phyloP scores from a whole-genome alignment of 1,284 basidiomycete species.

The Rhodotorula mucilaginosa region DNA sequence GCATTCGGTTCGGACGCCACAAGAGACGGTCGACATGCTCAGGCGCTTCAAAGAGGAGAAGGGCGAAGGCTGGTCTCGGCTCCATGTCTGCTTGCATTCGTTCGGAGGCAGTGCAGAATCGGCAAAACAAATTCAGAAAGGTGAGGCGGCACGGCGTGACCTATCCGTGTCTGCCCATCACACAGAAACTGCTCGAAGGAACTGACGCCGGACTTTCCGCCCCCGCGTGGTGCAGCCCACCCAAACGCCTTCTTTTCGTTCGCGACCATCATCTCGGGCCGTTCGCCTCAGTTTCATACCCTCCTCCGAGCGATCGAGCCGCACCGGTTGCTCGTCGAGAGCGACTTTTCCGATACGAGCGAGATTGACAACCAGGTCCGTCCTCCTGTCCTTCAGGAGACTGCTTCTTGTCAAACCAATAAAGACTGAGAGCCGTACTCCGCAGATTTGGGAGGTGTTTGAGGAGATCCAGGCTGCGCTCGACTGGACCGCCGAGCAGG shows the following conservation, averaged over 20 bases:
- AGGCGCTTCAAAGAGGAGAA: conserved; percentile 15
- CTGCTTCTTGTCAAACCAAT: background rate
- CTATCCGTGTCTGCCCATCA: too few species aligned
- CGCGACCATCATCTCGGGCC: conserved; percentile 70
- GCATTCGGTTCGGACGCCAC: conserved; percentile 71
- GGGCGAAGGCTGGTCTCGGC: conserved; percentile 11
- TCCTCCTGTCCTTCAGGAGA: background rate
- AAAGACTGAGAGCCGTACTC: background rate
- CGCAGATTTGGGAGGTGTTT: conserved; percentile 42
- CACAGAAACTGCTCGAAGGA: too few species aligned
- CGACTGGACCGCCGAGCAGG: conserved; percentile 26
- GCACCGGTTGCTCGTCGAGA: conserved; percentile 69
- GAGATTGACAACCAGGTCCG: conserved; percentile 33
- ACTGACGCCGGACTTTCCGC: too few species aligned
- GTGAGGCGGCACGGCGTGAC: conserved; percentile 3
- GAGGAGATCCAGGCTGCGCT: conserved; percentile 38
- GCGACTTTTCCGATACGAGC: conserved; percentile 54
- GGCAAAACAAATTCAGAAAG: conserved; percentile 32
- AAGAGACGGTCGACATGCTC: conserved; percentile 63
- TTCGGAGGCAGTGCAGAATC: conserved; percentile 35
- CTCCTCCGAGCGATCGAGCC: conserved; percentile 62
- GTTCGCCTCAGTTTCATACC: conserved; percentile 59
- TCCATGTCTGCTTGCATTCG: conserved; percentile 37
- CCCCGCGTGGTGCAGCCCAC: conserved; percentile 50
- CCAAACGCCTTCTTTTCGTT: conserved; percentile 71